phyloP scores from a whole-genome alignment of 164 flowering plant genomes.

The Warburgia ugandensis region DNA sequence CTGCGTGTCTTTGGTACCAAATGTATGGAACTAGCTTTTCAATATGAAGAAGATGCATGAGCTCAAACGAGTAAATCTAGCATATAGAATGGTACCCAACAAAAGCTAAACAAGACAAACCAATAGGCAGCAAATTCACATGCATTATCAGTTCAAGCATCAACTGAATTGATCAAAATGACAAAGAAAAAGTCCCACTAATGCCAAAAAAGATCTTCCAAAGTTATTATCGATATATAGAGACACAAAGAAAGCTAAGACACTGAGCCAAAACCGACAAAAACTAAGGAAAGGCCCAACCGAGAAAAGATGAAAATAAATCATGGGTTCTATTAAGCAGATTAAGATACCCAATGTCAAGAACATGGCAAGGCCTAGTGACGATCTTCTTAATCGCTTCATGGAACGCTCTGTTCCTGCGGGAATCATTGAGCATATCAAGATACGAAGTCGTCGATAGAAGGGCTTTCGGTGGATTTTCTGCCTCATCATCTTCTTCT shows the following conservation, averaged over 20 bases:
- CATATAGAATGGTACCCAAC: too few relatives aligned
- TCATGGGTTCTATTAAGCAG: background rate
- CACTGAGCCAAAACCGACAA: background rate
- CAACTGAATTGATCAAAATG: background rate
- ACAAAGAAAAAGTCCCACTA: background rate
- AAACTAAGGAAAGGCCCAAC: background rate
- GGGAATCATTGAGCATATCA: slow-evolving; percentile 91
- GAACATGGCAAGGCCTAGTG: slow-evolving; percentile 67
- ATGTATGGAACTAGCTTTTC: too few relatives aligned
- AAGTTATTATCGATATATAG: background rate
- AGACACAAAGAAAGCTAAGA: background rate
- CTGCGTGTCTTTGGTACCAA: too few relatives aligned
- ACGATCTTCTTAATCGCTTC: slow-evolving; percentile 72
- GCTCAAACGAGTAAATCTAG: too few relatives aligned
- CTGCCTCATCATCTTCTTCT: slow-evolving; percentile 33
- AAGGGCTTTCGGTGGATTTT: slow-evolving; percentile 23
- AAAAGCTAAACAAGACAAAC: too few relatives aligned
- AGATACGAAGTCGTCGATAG: slow-evolving; percentile 82
- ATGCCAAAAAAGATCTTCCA: background rate
- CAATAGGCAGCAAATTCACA: too few relatives aligned
- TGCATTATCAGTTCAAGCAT: too few relatives aligned
- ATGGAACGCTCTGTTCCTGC: slow-evolving; percentile 59
- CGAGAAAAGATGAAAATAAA: background rate
- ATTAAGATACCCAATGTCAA: slow-evolving; percentile 76
- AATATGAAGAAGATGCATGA: too few relatives aligned